A percentile compares a stretch with the other conserved stretches of the same genome.
phyloP scores from a whole-genome alignment of 2,329 filamentous ascomycete species.

The Sphaerulina vaccinii region DNA sequence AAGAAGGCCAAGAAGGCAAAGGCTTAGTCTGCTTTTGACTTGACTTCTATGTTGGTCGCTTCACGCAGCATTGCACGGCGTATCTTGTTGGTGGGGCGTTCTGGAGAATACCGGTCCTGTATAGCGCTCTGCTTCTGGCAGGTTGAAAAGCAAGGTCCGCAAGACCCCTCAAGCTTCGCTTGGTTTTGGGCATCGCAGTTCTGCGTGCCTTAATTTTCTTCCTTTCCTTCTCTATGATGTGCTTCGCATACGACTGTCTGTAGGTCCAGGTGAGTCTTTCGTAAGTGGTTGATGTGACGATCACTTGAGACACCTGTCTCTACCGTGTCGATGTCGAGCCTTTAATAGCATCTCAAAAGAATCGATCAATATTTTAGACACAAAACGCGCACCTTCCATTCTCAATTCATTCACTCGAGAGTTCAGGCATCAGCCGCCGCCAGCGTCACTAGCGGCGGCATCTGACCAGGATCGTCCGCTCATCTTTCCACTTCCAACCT shows the following conservation, averaged over 20 bases:
- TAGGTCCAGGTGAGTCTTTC: too few relatives aligned
- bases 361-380: too few relatives aligned
- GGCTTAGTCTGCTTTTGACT: background rate
- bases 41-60: background rate
- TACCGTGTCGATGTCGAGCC: too few relatives aligned
- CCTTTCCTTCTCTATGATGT: background rate
- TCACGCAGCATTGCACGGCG: too few relatives aligned
- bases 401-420: too few relatives aligned
- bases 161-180: slow-evolving; percentile 15
- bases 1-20: slow-evolving; percentile 16
- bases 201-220: slow-evolving; percentile 9
- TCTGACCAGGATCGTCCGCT: too few relatives aligned
- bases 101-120: background rate
- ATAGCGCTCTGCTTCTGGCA: background rate
- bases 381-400: too few relatives aligned
- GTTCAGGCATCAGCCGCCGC: too few relatives aligned
- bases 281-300: too few relatives aligned
- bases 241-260: background rate
- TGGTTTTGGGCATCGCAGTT: slow-evolving; percentile 14
- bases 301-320: too few relatives aligned
- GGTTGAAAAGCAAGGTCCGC: slow-evolving; percentile 3
- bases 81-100: background rate
- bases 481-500: background rate
- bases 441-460: too few relatives aligned
- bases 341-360: too few relatives aligned